A percentile compares a stretch with the other conserved stretches of the same genome.
These are phyloP conservation scores for Chlorella sp. DNA, from an alignment of 139 green algal species.

Conservation along the genomic window DNA sequence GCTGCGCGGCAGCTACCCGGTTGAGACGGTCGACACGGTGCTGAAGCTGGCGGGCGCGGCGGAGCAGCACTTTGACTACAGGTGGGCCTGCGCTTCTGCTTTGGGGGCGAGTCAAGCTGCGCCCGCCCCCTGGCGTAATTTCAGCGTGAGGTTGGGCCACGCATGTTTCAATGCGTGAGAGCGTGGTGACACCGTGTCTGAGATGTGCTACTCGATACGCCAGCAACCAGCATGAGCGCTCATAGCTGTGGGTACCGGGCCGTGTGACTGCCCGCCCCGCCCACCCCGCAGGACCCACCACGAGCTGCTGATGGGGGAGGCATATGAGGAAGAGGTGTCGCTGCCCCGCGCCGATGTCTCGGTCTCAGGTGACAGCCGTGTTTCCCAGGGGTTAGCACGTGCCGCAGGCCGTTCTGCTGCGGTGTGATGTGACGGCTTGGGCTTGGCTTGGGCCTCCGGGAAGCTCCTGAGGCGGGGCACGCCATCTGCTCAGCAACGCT, in stretches of 20 bases:
- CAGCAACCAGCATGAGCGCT: no score
- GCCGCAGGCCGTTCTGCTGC: no score
- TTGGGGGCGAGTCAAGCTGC: no score
- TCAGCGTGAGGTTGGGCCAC: no score
- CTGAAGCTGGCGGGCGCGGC: constrained; percentile 25
- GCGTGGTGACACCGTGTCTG: no score
- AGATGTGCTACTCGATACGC: no score
- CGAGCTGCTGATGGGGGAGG: constrained; percentile 29
- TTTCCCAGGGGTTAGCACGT: not conserved
- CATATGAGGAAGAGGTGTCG: constrained; percentile 26
- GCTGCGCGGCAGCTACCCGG: constrained; percentile 85
- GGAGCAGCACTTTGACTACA: constrained; percentile 55
- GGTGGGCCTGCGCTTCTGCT: constrained; percentile 19
- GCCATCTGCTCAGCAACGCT: not conserved
- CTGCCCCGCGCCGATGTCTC: not conserved
- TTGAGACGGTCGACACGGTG: constrained; percentile 45
- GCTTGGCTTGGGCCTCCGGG: no score
- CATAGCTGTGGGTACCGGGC: no score
- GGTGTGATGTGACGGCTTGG: no score
- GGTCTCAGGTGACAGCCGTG: not conserved
- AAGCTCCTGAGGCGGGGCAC: no score
- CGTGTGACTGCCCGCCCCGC: constrained; percentile 47
- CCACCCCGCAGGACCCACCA: constrained; percentile 39
- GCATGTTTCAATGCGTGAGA: no score
- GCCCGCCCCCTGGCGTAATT: no score